Evolutionary conservation across 208 protist species (phyloP), one percentile per base, ranked within the genome.

Genomic region (Crithidia sp.): DNA sequence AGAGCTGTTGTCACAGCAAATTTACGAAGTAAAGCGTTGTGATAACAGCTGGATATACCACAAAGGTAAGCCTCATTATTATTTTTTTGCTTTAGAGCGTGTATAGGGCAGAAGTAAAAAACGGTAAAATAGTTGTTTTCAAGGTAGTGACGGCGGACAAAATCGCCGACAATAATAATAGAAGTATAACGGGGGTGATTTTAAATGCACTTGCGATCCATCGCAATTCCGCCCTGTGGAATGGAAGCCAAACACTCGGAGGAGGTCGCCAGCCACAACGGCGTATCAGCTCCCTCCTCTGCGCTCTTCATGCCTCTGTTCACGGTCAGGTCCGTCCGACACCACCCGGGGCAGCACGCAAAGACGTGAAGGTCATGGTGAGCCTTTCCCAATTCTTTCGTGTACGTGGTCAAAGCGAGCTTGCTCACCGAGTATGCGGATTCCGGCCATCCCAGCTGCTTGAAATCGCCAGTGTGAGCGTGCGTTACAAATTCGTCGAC

Each of bases 361-460:
- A 81, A 79, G 12, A 85, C 55, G 55, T 74, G 57, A 40, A 91
- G 71, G 14, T 65, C 54, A 10, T 28, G 55, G 36, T 76, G 67
- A 9, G 9, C 16, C 40, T 52, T 37, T 19, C 44, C 74, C 53
- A 81, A 64, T 9, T 86, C 49, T 43, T 50, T 43, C 5, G 74
- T 77, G 44, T 77, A 74, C 14, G 65, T 79, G 44, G 62, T 89
- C 45, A 80, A n/a, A 19, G 58, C 73, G 55, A 89, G 63, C 65
- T 91, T 89, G 57, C 66, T 86, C 39, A 82, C 73, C 40, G 58
- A 70, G 61, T 87, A 87, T 4, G 78, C 72, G 37, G 63, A 76
- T 45, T 79, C 50, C 9, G 77, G 75, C 68, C 74, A 89, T 13
- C 79, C 81, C 19, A 69, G 52, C 28, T 45, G 16, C n/a, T 71